phyloP scores from a whole-genome alignment of 2,329 filamentous ascomycete species.

The Neofusicoccum sp. region DNA sequence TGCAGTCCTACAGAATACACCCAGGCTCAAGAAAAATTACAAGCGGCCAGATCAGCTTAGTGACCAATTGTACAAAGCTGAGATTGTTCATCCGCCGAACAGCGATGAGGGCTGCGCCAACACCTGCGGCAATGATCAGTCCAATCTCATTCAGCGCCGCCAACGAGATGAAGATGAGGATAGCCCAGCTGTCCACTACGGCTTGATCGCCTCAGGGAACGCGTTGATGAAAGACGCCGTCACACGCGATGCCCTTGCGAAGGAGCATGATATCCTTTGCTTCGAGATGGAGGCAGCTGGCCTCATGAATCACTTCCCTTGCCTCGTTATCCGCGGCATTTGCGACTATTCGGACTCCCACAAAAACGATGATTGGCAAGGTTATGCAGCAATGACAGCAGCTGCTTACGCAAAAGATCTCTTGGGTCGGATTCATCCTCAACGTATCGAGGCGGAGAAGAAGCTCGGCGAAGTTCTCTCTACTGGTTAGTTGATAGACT shows the following conservation, averaged over 20 bases:
- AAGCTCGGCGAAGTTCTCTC: neutral
- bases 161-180: neutral
- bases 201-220: neutral
- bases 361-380: conserved; percentile 35
- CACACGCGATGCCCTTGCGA: conserved; percentile 1
- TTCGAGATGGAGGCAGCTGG: conserved; percentile 24
- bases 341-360: conserved; percentile 27
- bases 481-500: neutral
- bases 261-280: conserved; percentile 1
- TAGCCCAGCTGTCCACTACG: conserved; percentile 5
- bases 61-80: too few species aligned
- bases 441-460: conserved; percentile 11
- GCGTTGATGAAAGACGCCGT: conserved; percentile 25
- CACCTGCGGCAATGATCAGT: too few species aligned
- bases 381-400: conserved; percentile 32
- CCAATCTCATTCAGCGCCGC: too few species aligned
- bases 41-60: too few species aligned
- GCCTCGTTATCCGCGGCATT: conserved; percentile 20
- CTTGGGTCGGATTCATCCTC: conserved; percentile 2
- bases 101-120: too few species aligned
- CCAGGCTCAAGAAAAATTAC: too few species aligned
- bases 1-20: too few species aligned
- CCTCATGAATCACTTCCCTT: conserved; percentile 22
- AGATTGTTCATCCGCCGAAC: too few species aligned
- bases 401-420: conserved; percentile 30